Base-by-base conservation (phyloP, 2,329 filamentous ascomycete genomes). In the Fusarium austroafricanum region DNA sequence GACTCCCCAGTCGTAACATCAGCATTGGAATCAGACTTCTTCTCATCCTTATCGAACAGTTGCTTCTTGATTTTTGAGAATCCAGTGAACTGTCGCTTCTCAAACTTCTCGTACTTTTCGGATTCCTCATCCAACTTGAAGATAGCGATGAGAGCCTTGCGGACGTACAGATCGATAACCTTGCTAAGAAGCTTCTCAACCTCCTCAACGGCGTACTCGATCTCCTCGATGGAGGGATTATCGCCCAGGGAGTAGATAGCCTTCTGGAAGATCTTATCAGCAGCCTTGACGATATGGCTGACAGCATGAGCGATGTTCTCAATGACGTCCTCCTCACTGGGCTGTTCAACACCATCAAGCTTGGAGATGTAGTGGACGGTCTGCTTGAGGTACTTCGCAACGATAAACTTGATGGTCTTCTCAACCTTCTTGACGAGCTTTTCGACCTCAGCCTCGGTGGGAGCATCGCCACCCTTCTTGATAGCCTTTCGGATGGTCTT, bases 101-200 rank as follows among this genome's bases (percentile, higher is more conserved):
- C 21, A 23, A 23, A 23, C 8, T 33, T 21, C 14, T 46, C 37
- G 26, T 35, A 20, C n/a, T 59, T 21, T 18, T 58, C 55, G 10
- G 37, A 38, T 18, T 62, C 37, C 12, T 56, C 39, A n/a, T 58
- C 52, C 40, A 59, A 23, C 3, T 17, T 31, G 18, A 67, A 64
- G 29, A 68, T 59, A 18, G 40, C 21, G 26, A 59, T 37, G 35
- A 67, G 28, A n/a, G 64, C 53, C 47, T 60, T 37, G 37, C 65
- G 55, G n/a, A 67, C 17, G 15, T 23, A 14, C 44, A 55, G 42
- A 31, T 67, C 58, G n/a, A 67, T 54, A 17, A 46, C 11, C 35
- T 56, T 26, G 31, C 39, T 52, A n/a, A 67, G 60, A 21, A 47
- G 20, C 43, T 65, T 40, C 31, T 60, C 46, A 20, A 65, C 33